Conservation (phyloP, 768 basidiomycete genomes). For the Tricholoma furcatifolium region DNA sequence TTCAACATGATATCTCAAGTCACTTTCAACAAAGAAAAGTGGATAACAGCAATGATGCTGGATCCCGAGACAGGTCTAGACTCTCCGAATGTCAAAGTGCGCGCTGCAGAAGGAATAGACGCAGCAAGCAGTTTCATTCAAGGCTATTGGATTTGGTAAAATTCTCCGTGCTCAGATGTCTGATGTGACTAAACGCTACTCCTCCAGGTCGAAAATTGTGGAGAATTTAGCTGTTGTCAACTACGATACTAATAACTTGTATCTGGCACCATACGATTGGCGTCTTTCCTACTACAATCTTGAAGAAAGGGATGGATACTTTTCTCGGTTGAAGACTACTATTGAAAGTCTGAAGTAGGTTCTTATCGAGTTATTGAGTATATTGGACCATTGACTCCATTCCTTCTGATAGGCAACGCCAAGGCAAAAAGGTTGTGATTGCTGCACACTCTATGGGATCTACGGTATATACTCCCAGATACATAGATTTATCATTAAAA, state of each 20-base stretch:
- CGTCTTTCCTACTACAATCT: slow-evolving; percentile 85
- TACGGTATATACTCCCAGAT: slow-evolving; percentile 45
- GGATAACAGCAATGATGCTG: slow-evolving; percentile 89
- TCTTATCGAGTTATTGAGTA: not conserved
- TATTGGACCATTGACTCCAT: not conserved
- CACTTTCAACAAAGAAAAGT: slow-evolving; percentile 81
- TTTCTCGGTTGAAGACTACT: slow-evolving; percentile 74
- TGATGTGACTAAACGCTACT: not conserved
- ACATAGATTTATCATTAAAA: not conserved
- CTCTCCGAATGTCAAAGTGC: slow-evolving; percentile 78
- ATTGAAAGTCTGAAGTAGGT: slow-evolving; percentile 79
- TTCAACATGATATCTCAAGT: slow-evolving; percentile 82
- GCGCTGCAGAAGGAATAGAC: slow-evolving; percentile 90
- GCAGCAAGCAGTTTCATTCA: slow-evolving; percentile 84
- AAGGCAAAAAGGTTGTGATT: slow-evolving; percentile 78
- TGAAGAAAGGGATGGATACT: slow-evolving; percentile 89
- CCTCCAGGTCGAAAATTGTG: slow-evolving; percentile 79
- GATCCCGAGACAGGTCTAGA: slow-evolving; percentile 93
- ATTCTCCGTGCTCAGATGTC: not conserved
- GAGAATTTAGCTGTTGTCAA: slow-evolving; percentile 92
- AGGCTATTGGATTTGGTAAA: slow-evolving; percentile 93
- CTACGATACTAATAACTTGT: slow-evolving; percentile 89
- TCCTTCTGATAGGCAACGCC: slow-evolving; percentile 48
- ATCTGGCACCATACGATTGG: slow-evolving; percentile 91
- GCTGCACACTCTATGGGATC: slow-evolving; percentile 87